Base-by-base conservation (phyloP, 768 basidiomycete species). In the Rhodosporidiobolus sp. region DNA sequence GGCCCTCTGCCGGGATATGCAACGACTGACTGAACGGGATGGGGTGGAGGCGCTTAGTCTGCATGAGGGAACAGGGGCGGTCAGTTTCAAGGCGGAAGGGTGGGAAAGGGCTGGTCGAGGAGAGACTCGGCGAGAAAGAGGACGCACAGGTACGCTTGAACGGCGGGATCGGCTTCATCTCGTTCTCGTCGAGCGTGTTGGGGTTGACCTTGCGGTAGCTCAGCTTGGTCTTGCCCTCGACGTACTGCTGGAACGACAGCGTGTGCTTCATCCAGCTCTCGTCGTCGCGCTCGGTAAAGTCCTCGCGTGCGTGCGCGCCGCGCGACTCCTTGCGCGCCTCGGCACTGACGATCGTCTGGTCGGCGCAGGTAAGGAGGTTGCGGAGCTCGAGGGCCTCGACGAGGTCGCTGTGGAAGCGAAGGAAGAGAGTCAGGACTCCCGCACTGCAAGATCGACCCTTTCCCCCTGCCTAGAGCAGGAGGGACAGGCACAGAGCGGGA, bases 231-330 rank as follows among this genome's bases (percentile, higher is more conserved):
- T 92, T 88, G 19, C 93, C 92, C 72, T 84, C 82, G 69, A 85
- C 81, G 79, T 96, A 88, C 67, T 83, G 87, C 80, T 94, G 94
- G 88, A 91, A 94, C n/a, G 91, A 91, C 59, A 98, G 86, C 2
- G 93, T 92, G 73, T 80, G 92, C 84, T 90, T 93, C 92, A 94
- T 94, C 93, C 93, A 94, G 50, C 86, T 85, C 54, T 87, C 86
- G 79, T 99, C 95, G 80, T 98, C 94, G 82, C 96, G 93, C 88
- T 99, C 94, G n/a, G 93, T 88, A 85, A 83, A 97, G 81, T 99
- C 96, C 83, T 98, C 96, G 78, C 96, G 92, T 60, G 96, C 96
- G 80, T 99, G 96, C 50, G 96, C 96, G 81, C 96, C 96, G 81
- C 96, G 92, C 57, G 93, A 95, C 81, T 98, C 96, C 84, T 94